Evolutionary conservation across 2,329 filamentous ascomycete species (phyloP).

Genomic region (Talaromyces sp.): DNA sequence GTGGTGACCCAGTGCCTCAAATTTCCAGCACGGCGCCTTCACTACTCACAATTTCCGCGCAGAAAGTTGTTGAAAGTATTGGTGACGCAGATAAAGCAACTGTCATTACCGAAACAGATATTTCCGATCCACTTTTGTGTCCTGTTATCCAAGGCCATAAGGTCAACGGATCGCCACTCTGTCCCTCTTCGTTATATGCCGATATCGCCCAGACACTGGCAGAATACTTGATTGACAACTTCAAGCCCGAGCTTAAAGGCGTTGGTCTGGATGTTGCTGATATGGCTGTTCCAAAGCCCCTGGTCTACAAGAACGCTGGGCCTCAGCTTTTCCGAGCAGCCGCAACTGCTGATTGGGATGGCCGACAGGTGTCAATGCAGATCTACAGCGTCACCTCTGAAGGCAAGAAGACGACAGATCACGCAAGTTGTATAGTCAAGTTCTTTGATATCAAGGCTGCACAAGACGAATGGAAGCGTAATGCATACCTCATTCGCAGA

Average conservation of each 20-base stretch:
- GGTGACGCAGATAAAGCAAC: conserved; percentile 15
- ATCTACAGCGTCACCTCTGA: conserved; percentile 35
- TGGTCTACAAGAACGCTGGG: conserved; percentile 49
- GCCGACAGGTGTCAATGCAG: conserved; percentile 27
- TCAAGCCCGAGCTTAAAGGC: conserved; percentile 28
- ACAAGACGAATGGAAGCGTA: conserved; percentile 38
- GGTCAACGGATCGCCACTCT: conserved; percentile 21
- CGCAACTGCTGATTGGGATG: conserved; percentile 33
- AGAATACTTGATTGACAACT: conserved; percentile 24
- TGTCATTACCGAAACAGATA: conserved; percentile 34
- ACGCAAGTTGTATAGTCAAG: conserved; percentile 15
- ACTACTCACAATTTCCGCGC: conserved; percentile 16
- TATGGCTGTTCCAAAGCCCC: conserved; percentile 42
- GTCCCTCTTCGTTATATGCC: conserved; percentile 19
- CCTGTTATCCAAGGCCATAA: conserved; percentile 35
- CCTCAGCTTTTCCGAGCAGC: conserved; percentile 35
- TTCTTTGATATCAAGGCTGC: conserved; percentile 30
- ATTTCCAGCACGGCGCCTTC: background rate
- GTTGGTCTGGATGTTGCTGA: conserved; percentile 32
- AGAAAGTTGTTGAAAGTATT: conserved; percentile 11
- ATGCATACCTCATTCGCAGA: conserved; percentile 19
- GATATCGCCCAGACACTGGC: conserved; percentile 24
- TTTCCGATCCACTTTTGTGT: conserved; percentile 30
- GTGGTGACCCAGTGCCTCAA: conserved; percentile 39
- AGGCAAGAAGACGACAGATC: conserved; percentile 27